Percentiles rank a stretch among this genome's conserved stretches.
Conservation (phyloP, 192 early-diverging fungal species). For the Coemansia sp. region DNA sequence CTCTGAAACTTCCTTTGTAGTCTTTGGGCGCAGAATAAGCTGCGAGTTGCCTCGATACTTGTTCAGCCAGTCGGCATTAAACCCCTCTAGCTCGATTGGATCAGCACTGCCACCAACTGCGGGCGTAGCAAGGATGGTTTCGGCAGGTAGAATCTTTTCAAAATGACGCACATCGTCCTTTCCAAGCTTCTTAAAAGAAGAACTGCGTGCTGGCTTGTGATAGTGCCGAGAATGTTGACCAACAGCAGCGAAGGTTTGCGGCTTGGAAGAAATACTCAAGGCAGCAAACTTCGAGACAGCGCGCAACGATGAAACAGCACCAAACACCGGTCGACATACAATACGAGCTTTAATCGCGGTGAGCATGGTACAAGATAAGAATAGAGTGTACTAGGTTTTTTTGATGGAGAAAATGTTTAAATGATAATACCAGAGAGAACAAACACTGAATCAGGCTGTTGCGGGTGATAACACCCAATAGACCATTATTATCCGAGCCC, state of each 20-base stretch:
- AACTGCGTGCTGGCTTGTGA: conserved; percentile 34
- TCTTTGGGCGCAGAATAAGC: conserved; percentile 84
- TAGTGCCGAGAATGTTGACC: background rate
- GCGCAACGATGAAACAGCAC: too few relatives aligned
- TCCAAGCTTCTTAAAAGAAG: conserved; percentile 51
- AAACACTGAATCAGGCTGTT: background rate
- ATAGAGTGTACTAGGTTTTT: too few relatives aligned
- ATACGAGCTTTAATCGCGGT: too few relatives aligned
- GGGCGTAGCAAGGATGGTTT: conserved; percentile 46
- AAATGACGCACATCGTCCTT: conserved; percentile 62
- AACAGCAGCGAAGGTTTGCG: too few relatives aligned
- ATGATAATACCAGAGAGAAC: background rate
- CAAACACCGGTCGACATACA: too few relatives aligned
- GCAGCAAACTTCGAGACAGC: too few relatives aligned
- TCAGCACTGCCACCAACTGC: conserved; percentile 42
- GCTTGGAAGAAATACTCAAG: too few relatives aligned
- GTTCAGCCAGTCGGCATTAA: conserved; percentile 91
- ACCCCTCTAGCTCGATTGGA: conserved; percentile 61
- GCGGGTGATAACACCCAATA: background rate
- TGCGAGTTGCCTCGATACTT: conserved; percentile 85
- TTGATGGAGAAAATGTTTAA: background rate
- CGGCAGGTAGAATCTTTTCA: conserved; percentile 47
- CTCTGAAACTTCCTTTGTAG: conserved; percentile 76
- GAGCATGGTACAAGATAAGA: too few relatives aligned
- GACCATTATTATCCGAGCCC: background rate